Conservation (phyloP, 257 asterid species). For the Petunia secreta region DNA sequence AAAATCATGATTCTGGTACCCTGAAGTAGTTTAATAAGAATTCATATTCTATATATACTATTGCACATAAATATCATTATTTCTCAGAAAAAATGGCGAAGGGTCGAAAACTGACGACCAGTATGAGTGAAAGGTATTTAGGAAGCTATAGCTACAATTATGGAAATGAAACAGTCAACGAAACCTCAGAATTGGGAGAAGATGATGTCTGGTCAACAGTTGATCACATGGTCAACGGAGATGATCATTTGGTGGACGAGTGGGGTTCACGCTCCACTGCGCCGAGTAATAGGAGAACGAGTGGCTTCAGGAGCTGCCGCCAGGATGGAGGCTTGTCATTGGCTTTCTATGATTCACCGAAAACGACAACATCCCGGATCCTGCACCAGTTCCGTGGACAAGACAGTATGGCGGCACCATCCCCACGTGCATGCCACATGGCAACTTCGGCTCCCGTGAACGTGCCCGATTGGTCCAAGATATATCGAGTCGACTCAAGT, state of each 20-base stretch:
- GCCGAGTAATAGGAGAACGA: constrained; percentile 40
- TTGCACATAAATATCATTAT: background rate
- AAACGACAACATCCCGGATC: constrained; percentile 48
- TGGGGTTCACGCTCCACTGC: constrained; percentile 54
- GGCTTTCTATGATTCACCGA: constrained; percentile 61
- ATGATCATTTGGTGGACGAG: constrained; percentile 36
- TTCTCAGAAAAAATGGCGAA: constrained; percentile 61
- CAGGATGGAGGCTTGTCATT: constrained; percentile 66
- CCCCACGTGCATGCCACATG: constrained; percentile 58
- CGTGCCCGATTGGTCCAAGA: constrained; percentile 86
- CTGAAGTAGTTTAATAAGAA: background rate
- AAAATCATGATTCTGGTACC: constrained; percentile 41
- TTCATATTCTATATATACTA: background rate
- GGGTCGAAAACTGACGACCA: constrained; percentile 62
- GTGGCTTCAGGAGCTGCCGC: constrained; percentile 29
- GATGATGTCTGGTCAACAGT: constrained; percentile 77
- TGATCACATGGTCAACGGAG: constrained; percentile 45
- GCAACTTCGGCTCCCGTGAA: constrained; percentile 77
- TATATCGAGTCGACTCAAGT: constrained; percentile 62
- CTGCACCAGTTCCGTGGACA: constrained; percentile 58
- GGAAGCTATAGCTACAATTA: constrained; percentile 47
- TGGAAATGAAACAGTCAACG: constrained; percentile 45
- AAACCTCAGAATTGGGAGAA: constrained; percentile 61
- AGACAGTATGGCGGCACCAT: constrained; percentile 34
- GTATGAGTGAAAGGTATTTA: constrained; percentile 63